Evolutionary conservation across 805 yeast species (phyloP).

Genomic region (Hanseniaspora meyeri): DNA sequence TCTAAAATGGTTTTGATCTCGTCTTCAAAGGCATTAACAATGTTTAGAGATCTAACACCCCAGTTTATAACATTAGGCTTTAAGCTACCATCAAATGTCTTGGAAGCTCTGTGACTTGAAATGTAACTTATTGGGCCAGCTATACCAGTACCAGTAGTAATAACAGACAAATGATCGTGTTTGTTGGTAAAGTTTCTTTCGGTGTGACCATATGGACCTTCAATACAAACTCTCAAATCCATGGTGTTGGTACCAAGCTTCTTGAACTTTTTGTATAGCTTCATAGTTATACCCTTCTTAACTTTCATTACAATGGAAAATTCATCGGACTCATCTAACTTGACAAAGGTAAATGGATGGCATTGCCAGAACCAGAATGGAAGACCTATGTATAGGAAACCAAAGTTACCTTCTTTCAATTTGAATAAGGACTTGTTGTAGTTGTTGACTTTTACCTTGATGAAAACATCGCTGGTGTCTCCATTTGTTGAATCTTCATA

Average conservation of each 20-base stretch:
- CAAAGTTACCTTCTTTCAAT: conserved; percentile 12
- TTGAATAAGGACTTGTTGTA: conserved; percentile 10
- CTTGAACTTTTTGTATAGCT: not conserved
- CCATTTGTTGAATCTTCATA: not conserved
- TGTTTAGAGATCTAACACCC: conserved; percentile 11
- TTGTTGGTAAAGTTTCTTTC: not conserved
- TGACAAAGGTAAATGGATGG: conserved; percentile 11
- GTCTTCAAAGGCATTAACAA: conserved; percentile 1
- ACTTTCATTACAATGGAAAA: conserved; percentile 9
- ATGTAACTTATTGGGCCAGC: conserved; percentile 12
- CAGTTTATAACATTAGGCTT: conserved; percentile 8
- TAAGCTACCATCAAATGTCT: not conserved
- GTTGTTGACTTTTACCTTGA: conserved; percentile 4
- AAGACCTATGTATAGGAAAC: conserved; percentile 7
- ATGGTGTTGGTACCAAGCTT: not conserved
- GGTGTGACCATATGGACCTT: conserved; percentile 12
- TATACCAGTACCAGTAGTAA: conserved; percentile 11
- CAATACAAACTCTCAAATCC: conserved; percentile 9
- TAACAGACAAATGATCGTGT: not conserved
- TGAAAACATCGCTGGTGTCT: not conserved
- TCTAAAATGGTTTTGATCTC: not conserved
- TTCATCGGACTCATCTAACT: not conserved
- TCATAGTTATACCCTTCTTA: conserved; percentile 11
- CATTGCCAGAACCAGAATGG: conserved; percentile 13
- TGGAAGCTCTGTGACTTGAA: not conserved